A percentile compares a stretch with the other conserved stretches of the same genome.
phyloP scores from a whole-genome alignment of 2,329 filamentous ascomycete species.

The Zymoseptoria pseudotritici region DNA sequence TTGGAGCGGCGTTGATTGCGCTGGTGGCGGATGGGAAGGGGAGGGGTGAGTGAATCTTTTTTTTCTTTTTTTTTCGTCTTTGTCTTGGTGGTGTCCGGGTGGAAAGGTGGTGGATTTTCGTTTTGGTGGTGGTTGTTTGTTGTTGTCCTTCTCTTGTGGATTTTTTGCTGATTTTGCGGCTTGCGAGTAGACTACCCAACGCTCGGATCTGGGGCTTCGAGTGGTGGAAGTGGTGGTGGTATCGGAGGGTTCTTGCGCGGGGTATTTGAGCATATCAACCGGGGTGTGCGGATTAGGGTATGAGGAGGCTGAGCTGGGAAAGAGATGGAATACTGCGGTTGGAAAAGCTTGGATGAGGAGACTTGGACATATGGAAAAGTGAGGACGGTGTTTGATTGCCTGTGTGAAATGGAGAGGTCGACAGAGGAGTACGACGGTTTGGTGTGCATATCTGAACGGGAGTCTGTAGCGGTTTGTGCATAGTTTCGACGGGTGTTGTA shows the following conservation, averaged over 20 bases:
- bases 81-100: too few species aligned
- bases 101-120: neutral
- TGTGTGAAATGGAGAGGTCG: too few species aligned
- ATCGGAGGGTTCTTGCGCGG: slow-evolving; percentile 11
- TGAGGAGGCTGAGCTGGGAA: slow-evolving; percentile 2
- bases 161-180: neutral
- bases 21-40: slow-evolving; percentile 65
- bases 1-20: slow-evolving; percentile 92
- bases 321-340: neutral
- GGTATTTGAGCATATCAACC: slow-evolving; percentile 15
- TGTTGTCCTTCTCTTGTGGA: neutral
- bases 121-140: too few species aligned
- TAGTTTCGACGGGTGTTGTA: too few species aligned
- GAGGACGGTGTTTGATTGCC: too few species aligned
- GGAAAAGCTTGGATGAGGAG: neutral
- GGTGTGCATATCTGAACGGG: too few species aligned
- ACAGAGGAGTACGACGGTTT: too few species aligned
- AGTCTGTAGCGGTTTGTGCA: too few species aligned
- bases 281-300: slow-evolving; percentile 15
- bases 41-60: slow-evolving; percentile 18
- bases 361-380: too few species aligned
- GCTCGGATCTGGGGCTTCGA: slow-evolving; percentile 3
- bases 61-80: neutral
- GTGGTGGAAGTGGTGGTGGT: neutral
- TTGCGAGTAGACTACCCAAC: neutral